phyloP scores from a whole-genome alignment of 2,329 filamentous ascomycete species.

The Fonsecaea nubica region DNA sequence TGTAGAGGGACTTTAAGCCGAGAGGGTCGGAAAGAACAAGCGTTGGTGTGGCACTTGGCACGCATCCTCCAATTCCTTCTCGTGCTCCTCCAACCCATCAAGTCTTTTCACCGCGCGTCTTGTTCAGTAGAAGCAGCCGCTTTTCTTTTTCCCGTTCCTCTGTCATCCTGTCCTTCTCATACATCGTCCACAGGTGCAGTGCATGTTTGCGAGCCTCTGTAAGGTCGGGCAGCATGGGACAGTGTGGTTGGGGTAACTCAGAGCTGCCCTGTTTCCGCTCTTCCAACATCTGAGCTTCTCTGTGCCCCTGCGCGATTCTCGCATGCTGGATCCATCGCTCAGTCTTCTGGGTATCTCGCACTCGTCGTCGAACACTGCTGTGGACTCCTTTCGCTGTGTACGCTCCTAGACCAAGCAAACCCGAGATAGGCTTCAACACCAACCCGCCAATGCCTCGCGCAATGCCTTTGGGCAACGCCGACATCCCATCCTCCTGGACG shows the following conservation, averaged over 20 bases:
- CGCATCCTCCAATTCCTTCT: neutral
- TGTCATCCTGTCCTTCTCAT: slow-evolving; percentile 29
- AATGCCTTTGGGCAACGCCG: slow-evolving; percentile 53
- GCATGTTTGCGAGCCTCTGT: slow-evolving; percentile 34
- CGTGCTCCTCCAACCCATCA: neutral
- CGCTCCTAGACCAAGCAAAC: slow-evolving; percentile 50
- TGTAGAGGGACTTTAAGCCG: neutral
- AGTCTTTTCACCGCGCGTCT: neutral
- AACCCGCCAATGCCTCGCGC: slow-evolving; percentile 55
- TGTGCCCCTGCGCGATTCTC: slow-evolving; percentile 37
- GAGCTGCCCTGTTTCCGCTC: neutral
- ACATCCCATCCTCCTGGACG: slow-evolving; percentile 49
- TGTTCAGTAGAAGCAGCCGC: slow-evolving; percentile 16
- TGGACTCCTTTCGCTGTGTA: slow-evolving; percentile 54
- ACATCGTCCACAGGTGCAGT: slow-evolving; percentile 30
- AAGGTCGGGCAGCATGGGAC: slow-evolving; percentile 14
- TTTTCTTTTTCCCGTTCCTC: slow-evolving; percentile 31
- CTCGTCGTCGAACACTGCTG: slow-evolving; percentile 49
- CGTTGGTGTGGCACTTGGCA: neutral
- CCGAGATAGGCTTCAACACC: slow-evolving; percentile 54
- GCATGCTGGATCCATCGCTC: slow-evolving; percentile 47
- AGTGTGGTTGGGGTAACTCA: neutral
- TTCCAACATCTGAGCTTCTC: slow-evolving; percentile 30
- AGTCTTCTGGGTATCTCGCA: slow-evolving; percentile 45
- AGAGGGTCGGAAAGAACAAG: neutral